A percentile compares a stretch with the other conserved stretches of the same genome.
Conservation (phyloP, 805 yeast genomes). For the Candida boleticola region DNA sequence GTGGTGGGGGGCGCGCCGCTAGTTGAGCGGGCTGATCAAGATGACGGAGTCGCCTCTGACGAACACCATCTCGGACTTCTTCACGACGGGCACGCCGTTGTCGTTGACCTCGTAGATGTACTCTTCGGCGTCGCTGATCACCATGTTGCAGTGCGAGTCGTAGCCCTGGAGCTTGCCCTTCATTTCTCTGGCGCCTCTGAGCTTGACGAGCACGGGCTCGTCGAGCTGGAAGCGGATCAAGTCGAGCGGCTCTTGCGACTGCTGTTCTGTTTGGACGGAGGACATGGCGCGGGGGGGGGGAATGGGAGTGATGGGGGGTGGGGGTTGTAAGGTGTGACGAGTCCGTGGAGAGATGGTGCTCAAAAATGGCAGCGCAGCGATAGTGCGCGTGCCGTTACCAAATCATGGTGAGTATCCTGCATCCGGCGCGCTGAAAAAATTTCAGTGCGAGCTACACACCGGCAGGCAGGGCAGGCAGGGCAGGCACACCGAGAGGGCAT, state of each 20-base stretch:
- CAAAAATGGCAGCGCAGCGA: too few relatives aligned
- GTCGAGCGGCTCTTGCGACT: conserved; percentile 77
- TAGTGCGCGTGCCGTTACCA: background rate
- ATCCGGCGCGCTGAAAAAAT: too few relatives aligned
- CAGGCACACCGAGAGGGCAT: too few relatives aligned
- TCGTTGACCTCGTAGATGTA: conserved; percentile 62
- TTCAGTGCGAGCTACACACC: too few relatives aligned
- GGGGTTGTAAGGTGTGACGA: too few relatives aligned
- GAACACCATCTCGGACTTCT: conserved; percentile 82
- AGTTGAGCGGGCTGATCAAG: conserved; percentile 54
- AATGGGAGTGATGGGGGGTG: background rate
- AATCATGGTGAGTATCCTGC: too few relatives aligned
- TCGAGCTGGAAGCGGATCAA: conserved; percentile 82
- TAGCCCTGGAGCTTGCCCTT: conserved; percentile 89
- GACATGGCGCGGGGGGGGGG: conserved; percentile 21
- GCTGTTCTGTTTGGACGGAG: conserved; percentile 30
- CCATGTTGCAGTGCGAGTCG: conserved; percentile 96
- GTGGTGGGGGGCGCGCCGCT: too few relatives aligned
- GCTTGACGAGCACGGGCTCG: conserved; percentile 81
- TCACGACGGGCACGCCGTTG: conserved; percentile 43
- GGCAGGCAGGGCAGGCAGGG: too few relatives aligned
- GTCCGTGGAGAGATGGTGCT: too few relatives aligned
- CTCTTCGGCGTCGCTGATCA: conserved; percentile 88
- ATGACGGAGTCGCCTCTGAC: conserved; percentile 98
- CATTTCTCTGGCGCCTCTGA: conserved; percentile 92